Base-by-base conservation (phyloP, 2,329 filamentous ascomycete genomes). In the Monosporascus ibericus region DNA sequence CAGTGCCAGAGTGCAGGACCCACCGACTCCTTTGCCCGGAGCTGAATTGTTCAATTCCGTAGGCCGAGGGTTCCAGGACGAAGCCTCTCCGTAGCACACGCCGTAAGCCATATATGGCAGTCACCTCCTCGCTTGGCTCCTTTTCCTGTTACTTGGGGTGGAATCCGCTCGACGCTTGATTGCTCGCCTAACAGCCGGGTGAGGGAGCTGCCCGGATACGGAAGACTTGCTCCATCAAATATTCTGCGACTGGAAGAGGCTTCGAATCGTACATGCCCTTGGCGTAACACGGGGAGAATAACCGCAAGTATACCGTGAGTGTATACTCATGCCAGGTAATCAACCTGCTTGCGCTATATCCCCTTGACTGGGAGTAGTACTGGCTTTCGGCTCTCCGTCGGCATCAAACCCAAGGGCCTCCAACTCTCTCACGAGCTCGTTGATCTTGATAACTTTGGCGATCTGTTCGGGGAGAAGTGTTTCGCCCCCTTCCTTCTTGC, bases 371-470 rank as follows among this genome's bases (percentile, higher is more conserved):
- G 37, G 46, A 49, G 53, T 17, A 14, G 53, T 17, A 14, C 8
- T 39, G 27, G 52, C 34, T 47, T 76, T 77, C 2, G 72, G 71
- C 58, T 92, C 87, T 3, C 86, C 90, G 9, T 95, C 87, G 1
- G 81, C 72, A 68, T 95, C 87, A 57, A 97, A 90, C 0, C 92
- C 92, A 27, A 99, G 76, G 2, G 82, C 80, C 63, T 95, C 89
- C 52, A 99, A 74, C 68, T 97, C 92, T 14, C 91, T 82, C 53
- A 96, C 85, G 48, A 99, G 79, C 74, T 99, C 94, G 57, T 90
- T 90, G 68, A 99, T 96, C 72, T 94, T 95, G 69, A 96, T 95
- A 51, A 99, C 90, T 75, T 99, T 99, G 62, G 92, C 91, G 58
- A 97, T 87, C 73, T 99, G 94, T 73, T 99, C 94, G 0, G 92